Evolutionary conservation across 164 flowering plant genomes (phyloP).

Genomic region (Tetrastigma voinierianum): DNA sequence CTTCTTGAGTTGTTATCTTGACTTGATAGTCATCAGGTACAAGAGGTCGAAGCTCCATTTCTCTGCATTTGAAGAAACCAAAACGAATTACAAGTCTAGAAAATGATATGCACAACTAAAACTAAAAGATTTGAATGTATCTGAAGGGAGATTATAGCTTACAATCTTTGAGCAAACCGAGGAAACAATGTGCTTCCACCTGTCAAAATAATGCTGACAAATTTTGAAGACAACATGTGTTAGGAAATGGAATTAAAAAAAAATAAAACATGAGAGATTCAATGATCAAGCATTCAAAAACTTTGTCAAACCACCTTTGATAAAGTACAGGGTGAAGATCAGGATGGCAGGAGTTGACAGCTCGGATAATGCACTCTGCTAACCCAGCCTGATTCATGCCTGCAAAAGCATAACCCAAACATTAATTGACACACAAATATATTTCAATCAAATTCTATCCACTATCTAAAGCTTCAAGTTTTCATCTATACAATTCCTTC

Average conservation of each 20-base stretch:
- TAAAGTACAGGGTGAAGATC: slow-evolving; percentile 92
- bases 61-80: slow-evolving; percentile 37
- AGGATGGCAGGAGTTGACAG: slow-evolving; percentile 87
- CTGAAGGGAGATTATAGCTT: slow-evolving; percentile 27
- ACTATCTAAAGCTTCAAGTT: not conserved
- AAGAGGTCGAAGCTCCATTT: slow-evolving; percentile 92
- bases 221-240: not conserved
- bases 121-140: not conserved
- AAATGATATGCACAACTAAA: not conserved
- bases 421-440: not conserved
- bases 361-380: slow-evolving; percentile 92
- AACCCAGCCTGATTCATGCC: slow-evolving; percentile 99
- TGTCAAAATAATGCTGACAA: slow-evolving; percentile 84
- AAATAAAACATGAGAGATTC: not conserved
- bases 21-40: slow-evolving; percentile 82
- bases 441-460: not conserved
- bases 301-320: slow-evolving; percentile 53
- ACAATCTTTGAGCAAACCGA: slow-evolving; percentile 87
- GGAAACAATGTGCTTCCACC: slow-evolving; percentile 96
- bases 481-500: not conserved
- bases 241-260: not conserved
- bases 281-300: not conserved
- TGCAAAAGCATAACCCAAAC: slow-evolving; percentile 16
- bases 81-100: not conserved
- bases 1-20: slow-evolving; percentile 87